Evolutionary conservation across 768 basidiomycete genomes (phyloP), one percentile per base, ranked within the genome.

Genomic region (Suillus weaverae): DNA sequence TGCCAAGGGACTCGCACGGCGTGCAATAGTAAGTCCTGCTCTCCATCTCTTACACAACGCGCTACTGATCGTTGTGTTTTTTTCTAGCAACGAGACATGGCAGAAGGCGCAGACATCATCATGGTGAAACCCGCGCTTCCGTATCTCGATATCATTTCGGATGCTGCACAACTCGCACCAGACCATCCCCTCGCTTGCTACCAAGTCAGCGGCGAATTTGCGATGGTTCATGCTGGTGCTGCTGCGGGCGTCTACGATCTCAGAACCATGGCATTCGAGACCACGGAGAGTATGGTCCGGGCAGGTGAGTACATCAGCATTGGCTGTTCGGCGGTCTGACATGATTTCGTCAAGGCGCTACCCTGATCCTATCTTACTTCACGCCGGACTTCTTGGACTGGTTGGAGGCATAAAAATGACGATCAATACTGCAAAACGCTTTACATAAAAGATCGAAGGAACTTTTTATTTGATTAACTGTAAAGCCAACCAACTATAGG

Each of bases 51-150:
- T 2, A 33, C 36, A n/a, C 33, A 10, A 30, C 41, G 62, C 44
- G 32, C 30, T 54, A 48, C 66, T 62, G 54, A 63, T 64, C 10
- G 2, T 33, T 18, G 22, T 50, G 22, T 46, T 33, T 26, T 33
- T 54, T 36, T 62, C 44, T 71, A 98, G 96, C 81, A 87, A 83
- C 91, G 97, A 43, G 97, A 99, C 75, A 83, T 85, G 0, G 78
- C 73, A 10, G 97, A 99, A 80, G 97, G 97, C 22, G 97, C 97
- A 20, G 97, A 99, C 74, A 93, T 99, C 72, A 88, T 99, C 74
- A 99, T 99, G 96, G 95, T 99, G 74, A 99, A 99, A 74, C 97
- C 97, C 22, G 85, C 95, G 0, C 78, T 99, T 66, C 96, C 97
- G 0, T 99, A 99, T 79, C 92, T 99, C 60, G 97, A 99, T 78